Evolutionary conservation across 495 filamentous ascomycete species (phyloP), one percentile per base, ranked within the genome.

Genomic region (Neurospora terricola): DNA sequence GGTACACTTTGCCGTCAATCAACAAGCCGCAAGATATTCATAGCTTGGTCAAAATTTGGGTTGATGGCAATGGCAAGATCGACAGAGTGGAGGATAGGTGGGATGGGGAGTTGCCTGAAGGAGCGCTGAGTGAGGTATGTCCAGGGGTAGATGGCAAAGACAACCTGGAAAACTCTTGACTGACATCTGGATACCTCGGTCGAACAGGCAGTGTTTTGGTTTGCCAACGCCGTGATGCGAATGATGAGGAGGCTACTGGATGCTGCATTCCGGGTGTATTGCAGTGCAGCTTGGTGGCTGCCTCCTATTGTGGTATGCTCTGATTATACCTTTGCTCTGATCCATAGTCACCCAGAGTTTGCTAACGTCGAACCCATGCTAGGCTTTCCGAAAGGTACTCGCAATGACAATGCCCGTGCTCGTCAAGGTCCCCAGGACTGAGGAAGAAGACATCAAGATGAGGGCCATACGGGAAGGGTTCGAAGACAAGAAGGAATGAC

Each of bases 341-440:
- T 42, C 10, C 38, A 42, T n/a, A 11, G 78, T 76, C 75, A 79
- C 48, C 27, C 11, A 77, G 73, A 81, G 75, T 72, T 79, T 71
- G 54, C 37, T 76, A 40, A 78, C 69, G 5, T 37, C 48, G 30
- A 54, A 74, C 74, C 79, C 72, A 79, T 74, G 68, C 34, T 73
- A 90, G 88, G 85, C 83, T 38, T 86, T 89, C 78, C 84, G 88
- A 39, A 85, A 86, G 72, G 77, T 89, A 38, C 89, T 89, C 70
- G 80, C 87, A 5, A 81, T 86, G 2, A 85, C 83, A 18, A 87
- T 90, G 9, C 88, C 87, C 4, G 83, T 82, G 34, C 78, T 89
- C 69, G 82, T 90, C 14, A 78, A 80, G n/a, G 87, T 90, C 36
- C 88, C 88, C 36, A 88, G 88, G 81, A 84, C 81, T 45, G 85